phyloP scores from a whole-genome alignment of 2,329 filamentous ascomycete genomes.

The Botryotinia calthae region DNA sequence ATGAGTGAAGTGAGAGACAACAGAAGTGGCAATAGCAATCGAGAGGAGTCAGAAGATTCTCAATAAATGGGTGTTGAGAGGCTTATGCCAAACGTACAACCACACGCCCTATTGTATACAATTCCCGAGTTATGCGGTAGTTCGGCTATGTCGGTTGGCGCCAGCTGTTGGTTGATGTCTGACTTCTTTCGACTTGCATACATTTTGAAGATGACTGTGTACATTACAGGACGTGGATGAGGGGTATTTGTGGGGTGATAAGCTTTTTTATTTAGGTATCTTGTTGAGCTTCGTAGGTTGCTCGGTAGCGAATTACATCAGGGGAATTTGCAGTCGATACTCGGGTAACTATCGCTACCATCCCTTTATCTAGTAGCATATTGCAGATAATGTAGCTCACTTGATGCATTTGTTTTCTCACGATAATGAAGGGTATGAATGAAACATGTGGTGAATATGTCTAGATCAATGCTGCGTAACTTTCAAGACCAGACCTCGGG shows the following conservation, averaged over 20 bases:
- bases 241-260: constrained; percentile 2
- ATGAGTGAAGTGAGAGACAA: background rate
- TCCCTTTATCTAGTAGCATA: background rate
- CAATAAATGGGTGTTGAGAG: background rate
- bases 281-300: background rate
- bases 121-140: background rate
- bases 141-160: background rate
- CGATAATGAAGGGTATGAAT: background rate
- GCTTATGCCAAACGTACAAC: background rate
- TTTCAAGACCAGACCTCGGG: background rate
- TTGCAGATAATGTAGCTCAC: background rate
- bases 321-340: background rate
- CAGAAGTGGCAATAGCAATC: background rate
- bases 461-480: background rate
- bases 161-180: background rate
- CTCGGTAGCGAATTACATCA: background rate
- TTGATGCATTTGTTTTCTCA: background rate
- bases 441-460: background rate
- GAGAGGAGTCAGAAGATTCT: background rate
- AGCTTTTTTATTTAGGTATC: background rate
- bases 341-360: background rate
- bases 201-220: background rate
- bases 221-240: background rate
- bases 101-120: background rate
- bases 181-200: background rate